These are phyloP conservation scores for Chlorencoelia australis DNA, from an alignment of 2,329 filamentous ascomycete species.

Conservation along the genomic window DNA sequence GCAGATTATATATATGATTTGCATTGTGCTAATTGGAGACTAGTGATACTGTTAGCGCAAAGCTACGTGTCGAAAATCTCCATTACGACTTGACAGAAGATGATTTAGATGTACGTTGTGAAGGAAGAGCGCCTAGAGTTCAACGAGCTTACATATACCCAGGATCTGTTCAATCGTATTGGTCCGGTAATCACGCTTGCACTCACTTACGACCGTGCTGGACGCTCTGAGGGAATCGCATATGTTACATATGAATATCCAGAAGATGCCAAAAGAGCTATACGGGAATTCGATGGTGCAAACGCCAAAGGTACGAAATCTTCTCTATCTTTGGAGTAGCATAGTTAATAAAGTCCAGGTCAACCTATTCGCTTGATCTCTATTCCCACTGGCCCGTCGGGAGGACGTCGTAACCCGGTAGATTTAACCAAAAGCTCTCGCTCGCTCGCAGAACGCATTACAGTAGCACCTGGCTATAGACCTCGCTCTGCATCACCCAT, in stretches of 20 bases:
- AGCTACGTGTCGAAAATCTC: constrained; percentile 77
- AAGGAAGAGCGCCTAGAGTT: neutral
- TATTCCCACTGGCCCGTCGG: constrained; percentile 40
- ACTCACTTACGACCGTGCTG: constrained; percentile 76
- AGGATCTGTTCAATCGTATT: constrained; percentile 76
- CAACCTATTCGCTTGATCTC: constrained; percentile 72
- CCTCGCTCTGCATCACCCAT: neutral
- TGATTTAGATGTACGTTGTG: constrained; percentile 58
- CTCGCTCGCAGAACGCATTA: constrained; percentile 51
- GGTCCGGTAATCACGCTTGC: constrained; percentile 60
- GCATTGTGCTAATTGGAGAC: constrained; percentile 5
- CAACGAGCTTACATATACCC: constrained; percentile 9
- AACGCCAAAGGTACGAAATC: constrained; percentile 65
- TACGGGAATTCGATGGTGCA: constrained; percentile 76
- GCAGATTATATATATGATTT: neutral
- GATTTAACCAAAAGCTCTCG: constrained; percentile 46
- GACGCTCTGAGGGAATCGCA: constrained; percentile 76
- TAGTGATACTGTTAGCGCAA: constrained; percentile 47
- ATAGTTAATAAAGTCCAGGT: constrained; percentile 35
- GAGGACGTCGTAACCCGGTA: constrained; percentile 42
- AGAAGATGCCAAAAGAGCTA: constrained; percentile 62
- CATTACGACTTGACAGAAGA: constrained; percentile 85
- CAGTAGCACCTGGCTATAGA: constrained; percentile 32
- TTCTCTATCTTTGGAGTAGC: neutral
- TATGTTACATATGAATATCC: constrained; percentile 69